Evolutionary conservation across 1,284 basidiomycete genomes (phyloP), one percentile per base, ranked within the genome.

Genomic region (Takashimella tepidaria): DNA sequence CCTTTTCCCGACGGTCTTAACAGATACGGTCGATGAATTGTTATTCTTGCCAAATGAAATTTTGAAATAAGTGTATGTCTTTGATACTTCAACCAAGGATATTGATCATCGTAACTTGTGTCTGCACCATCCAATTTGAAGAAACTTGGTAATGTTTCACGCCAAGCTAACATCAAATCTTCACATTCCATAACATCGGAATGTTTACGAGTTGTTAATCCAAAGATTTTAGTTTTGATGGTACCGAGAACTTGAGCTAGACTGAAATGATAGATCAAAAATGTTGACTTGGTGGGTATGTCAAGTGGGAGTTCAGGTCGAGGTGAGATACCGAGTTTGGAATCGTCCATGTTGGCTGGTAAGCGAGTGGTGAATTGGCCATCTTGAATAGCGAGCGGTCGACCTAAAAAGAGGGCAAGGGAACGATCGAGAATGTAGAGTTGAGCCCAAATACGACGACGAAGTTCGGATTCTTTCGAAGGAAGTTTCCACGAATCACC

Each of bases 361-460:
- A 53, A 41, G 12, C 45, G 46, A 23, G 58, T 60, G 23, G 57
- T 64, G 47, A 59, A 64, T n/a, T 58, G 55, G 4, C 57, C 59
- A 42, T 66, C 63, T 24, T 62, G 61, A 45, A 70, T 68, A 27
- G 61, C 60, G 4, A 65, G 51, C 3, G 68, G 68, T 24, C 68
- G 60, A 4, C 68, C 67, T 13, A 70, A 62, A 52, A 64, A 68
- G 52, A 11, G 4, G 12, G 10, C 3, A 45, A 19, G 62, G 23
- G 16, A 68, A 60, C 66, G 53, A 42, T 68, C 67, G 16, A 69
- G 55, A 23, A 60, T 62, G 51, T 64, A 65, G 23, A 68, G 54
- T 25, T 68, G 68, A 23, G 67, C 67, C 65, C 65, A 70, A 1
- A 70, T 45, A 11, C 67, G 50, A 3, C 68, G 55, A 21, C 67